These are phyloP conservation scores for Cryomyces antarcticus DNA, from an alignment of 495 filamentous ascomycete species.

Conservation along the genomic window DNA sequence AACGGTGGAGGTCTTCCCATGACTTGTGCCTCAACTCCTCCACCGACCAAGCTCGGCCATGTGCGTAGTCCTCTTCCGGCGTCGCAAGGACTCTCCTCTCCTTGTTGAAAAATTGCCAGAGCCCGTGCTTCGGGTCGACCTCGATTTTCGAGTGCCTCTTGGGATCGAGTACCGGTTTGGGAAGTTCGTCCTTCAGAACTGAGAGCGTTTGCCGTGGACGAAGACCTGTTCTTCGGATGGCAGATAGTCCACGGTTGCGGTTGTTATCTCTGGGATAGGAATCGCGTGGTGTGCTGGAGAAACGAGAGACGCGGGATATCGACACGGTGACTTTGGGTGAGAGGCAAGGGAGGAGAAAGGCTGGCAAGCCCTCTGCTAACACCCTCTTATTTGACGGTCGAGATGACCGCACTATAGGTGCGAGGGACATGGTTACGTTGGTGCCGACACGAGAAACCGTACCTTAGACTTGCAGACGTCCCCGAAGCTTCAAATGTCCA, in stretches of 20 bases:
- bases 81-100: slow-evolving; percentile 39
- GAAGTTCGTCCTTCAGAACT: slow-evolving; percentile 49
- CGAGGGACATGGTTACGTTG: no score
- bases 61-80: slow-evolving; percentile 42
- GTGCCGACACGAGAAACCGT: no score
- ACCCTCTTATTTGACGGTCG: no score
- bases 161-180: slow-evolving; percentile 42
- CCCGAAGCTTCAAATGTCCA: no score
- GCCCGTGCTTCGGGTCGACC: slow-evolving; percentile 57
- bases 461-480: no score
- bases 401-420: no score
- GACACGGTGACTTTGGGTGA: no score
- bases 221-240: slow-evolving; percentile 44
- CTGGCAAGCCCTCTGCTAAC: no score
- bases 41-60: slow-evolving; percentile 70
- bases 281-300: slow-evolving; percentile 17
- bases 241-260: slow-evolving; percentile 57
- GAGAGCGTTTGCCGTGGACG: slow-evolving; percentile 46
- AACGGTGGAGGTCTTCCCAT: slow-evolving; percentile 78
- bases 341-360: no score
- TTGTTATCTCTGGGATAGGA: slow-evolving; percentile 33
- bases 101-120: slow-evolving; percentile 80
- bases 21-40: slow-evolving; percentile 73
- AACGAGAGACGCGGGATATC: slow-evolving; percentile 1
- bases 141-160: slow-evolving; percentile 27